Base-by-base conservation (phyloP, 148 eudicot genomes). In the Dianthus caryophyllus region DNA sequence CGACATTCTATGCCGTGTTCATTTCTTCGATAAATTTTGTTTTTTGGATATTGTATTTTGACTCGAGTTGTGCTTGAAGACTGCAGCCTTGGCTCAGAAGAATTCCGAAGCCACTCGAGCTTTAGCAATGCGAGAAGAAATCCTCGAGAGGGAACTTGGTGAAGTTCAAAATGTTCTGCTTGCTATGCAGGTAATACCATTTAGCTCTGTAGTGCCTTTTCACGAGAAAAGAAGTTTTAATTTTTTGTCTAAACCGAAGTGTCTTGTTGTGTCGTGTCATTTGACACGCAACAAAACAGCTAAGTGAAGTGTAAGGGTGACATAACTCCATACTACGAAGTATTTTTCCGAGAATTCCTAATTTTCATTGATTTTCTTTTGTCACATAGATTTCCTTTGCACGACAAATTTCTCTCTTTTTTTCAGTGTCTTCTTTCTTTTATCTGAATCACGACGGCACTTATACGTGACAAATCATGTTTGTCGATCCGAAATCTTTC, bases 111-210 rank as follows among this genome's bases (percentile, higher is more conserved):
- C 85, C 59, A 83, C 96, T 54, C 88, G 99, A 38, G 93, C 88
- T 62, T 80, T 95, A 77, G 91, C 89, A 58, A 71, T 65, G 61
- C 91, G 85, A 77, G 91, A 80, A 73, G 89, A 81, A 61, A 78
- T 75, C 65, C 77, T 95, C 71, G 97, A 90, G 72, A 88, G 87
- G 82, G 99, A 95, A 79, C 89, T 95, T 33, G 81, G 74, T 46
- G 99, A 90, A 80, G 89, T 95, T 72, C 99, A 95, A 73, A 88
- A 88, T 17, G 93, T 90, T 76, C 76, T 95, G 68, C 84, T 95
- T 75, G 97, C 97, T 61, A 95, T 95, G 97, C 99, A 95, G 96
- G 99, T 95, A 76, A 50, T 69, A 25, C n/a, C 51, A 33, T 22
- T 14, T 36, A 26, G 36, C 10, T 51, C 31, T 57, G 21, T 57